Base-by-base conservation (phyloP, 306 rosid species). In the Bauhinia variegata region DNA sequence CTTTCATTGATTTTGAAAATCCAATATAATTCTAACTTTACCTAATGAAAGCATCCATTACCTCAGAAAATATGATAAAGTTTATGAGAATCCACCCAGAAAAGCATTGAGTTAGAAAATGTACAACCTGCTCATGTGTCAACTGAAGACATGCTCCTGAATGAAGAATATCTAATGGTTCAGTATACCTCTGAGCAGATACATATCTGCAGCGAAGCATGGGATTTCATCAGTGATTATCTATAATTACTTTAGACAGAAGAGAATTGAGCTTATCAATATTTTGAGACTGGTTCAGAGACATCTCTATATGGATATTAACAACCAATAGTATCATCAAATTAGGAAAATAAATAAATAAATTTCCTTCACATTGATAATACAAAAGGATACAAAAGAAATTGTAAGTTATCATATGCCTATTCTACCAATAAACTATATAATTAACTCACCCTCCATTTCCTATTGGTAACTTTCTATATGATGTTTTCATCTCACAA, bases 61-160 rank as follows among this genome's bases (percentile, higher is more conserved):
- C 37, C 54, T 39, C 9, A 41, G 18, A 17, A 53, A 42, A 67
- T 19, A 54, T 53, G 18, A 37, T 47, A 33, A 54, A 43, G 39
- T 43, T 69, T 54, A 71, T 18, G 55, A 60, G 63, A 41, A 59
- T 55, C 56, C 14, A 50, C 68, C 70, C 55, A 13, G 7, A 32
- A 76, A 55, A 47, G 32, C 58, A 76, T 18, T 16, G 18, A 63
- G 44, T 68, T 34, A 57, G 28, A 67, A 57, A 46, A 36, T 15
- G 61, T 63, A 67, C 44, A 63, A 95, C 99, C 99, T 95, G 99
- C 54, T 73, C 91, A 44, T 76, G 79, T 60, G 85, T 74, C 82
- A 95, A 59, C 46, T 95, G 99, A 61, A 78, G 61, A 90, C 96
- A 86, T 37, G 96, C 91, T 60, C 99, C 99, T 0, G 96, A 83